Evolutionary conservation across 106 monocot genomes (phyloP).

Genomic region (Allium fistulosum): DNA sequence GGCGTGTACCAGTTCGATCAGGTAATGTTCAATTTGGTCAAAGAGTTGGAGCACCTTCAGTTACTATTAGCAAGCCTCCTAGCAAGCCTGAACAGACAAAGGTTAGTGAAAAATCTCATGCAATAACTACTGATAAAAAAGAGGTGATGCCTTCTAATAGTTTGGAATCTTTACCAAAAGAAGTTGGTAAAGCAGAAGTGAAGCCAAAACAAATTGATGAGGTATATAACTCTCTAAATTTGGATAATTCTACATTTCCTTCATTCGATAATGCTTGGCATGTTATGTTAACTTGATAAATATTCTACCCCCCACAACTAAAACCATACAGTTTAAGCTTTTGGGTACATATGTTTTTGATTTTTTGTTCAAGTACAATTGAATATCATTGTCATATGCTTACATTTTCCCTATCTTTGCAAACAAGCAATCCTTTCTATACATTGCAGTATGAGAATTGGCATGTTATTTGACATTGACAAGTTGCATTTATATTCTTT

Average conservation of each 20-base stretch:
- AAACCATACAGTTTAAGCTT: slow-evolving; percentile 12
- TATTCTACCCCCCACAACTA: slow-evolving; percentile 8
- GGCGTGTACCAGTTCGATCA: slow-evolving; percentile 30
- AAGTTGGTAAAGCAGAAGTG: slow-evolving; percentile 24
- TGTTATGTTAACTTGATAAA: too few relatives aligned
- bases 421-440: too few relatives aligned
- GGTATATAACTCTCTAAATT: too few relatives aligned
- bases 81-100: slow-evolving; percentile 16
- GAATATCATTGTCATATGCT: too few relatives aligned
- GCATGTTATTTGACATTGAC: too few relatives aligned
- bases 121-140: slow-evolving; percentile 11
- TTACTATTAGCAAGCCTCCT: slow-evolving; percentile 26
- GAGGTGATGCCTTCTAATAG: slow-evolving; percentile 18
- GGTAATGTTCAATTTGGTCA: slow-evolving; percentile 7
- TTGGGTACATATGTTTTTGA: neutral
- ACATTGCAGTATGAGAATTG: too few relatives aligned
- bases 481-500: neutral
- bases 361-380: too few relatives aligned
- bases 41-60: slow-evolving; percentile 18
- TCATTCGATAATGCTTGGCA: too few relatives aligned
- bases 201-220: neutral
- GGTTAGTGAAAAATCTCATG: slow-evolving; percentile 12
- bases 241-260: too few relatives aligned
- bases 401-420: too few relatives aligned
- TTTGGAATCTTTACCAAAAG: slow-evolving; percentile 28